Evolutionary conservation across 1,139 yeast genomes (phyloP).

Genomic region (Hansenula sp.): DNA sequence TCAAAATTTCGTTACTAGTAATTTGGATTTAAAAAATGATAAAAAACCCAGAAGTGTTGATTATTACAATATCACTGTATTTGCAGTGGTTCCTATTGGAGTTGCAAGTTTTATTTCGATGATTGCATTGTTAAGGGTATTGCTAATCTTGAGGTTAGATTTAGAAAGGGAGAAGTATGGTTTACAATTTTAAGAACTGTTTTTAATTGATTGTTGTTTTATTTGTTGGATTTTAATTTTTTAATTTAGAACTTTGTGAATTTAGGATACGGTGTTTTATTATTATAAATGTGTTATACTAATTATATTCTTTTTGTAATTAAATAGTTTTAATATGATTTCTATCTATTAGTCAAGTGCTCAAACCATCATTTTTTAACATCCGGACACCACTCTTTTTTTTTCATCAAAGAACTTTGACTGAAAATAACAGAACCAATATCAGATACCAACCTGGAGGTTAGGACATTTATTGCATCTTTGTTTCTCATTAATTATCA

Average conservation of each 20-base stretch:
- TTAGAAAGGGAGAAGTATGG: conserved; percentile 43
- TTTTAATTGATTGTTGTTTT: background rate
- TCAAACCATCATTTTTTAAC: background rate
- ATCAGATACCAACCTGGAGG: background rate
- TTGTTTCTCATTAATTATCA: no score
- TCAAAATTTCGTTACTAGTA: conserved; percentile 87
- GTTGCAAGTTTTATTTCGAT: conserved; percentile 89
- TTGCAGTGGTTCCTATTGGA: conserved; percentile 97
- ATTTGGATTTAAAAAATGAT: conserved; percentile 54
- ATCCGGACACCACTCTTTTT: conserved; percentile 1
- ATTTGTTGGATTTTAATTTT: background rate
- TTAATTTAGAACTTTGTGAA: background rate
- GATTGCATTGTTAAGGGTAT: conserved; percentile 73
- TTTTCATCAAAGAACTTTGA: background rate
- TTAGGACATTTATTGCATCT: background rate
- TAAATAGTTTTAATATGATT: background rate
- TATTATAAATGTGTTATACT: background rate
- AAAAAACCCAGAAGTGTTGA: conserved; percentile 55
- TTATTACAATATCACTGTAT: conserved; percentile 81
- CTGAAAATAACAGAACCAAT: background rate
- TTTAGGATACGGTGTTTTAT: conserved; percentile 2
- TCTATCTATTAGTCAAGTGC: background rate
- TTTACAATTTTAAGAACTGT: background rate
- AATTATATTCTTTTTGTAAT: background rate
- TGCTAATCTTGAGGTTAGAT: conserved; percentile 72